Percentiles rank a stretch among this genome's conserved stretches.
These are phyloP conservation scores for Priceomyces castillae DNA, from an alignment of 805 yeast species.

Conservation along the genomic window DNA sequence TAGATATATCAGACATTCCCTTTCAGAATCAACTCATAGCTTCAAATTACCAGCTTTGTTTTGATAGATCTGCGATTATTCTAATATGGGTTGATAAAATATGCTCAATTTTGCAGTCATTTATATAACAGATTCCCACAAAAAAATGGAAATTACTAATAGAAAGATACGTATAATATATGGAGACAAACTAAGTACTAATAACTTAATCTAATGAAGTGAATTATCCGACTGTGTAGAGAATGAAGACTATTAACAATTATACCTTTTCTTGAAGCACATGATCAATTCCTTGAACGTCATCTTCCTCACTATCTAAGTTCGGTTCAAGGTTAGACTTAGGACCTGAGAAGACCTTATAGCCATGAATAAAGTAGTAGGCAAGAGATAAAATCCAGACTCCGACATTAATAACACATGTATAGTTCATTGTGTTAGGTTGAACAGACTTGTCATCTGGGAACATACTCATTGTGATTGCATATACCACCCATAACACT, in stretches of 20 bases:
- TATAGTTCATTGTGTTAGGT: slow-evolving; percentile 61
- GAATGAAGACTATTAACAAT: neutral
- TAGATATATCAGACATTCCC: neutral
- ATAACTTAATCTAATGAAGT: no score
- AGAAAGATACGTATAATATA: no score
- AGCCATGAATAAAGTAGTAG: slow-evolving; percentile 53
- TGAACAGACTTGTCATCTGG: slow-evolving; percentile 47
- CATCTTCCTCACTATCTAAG: neutral
- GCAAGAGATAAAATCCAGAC: slow-evolving; percentile 53
- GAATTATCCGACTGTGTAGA: no score
- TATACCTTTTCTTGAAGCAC: slow-evolving; percentile 4
- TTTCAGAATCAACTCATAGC: neutral
- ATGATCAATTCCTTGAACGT: neutral
- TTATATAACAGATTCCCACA: no score
- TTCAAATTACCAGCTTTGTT: neutral
- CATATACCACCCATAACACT: slow-evolving; percentile 47
- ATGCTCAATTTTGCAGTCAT: neutral
- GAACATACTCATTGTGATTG: slow-evolving; percentile 58
- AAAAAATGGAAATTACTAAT: no score
- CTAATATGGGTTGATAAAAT: neutral
- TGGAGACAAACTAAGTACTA: no score
- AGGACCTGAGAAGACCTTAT: slow-evolving; percentile 59
- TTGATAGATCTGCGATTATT: neutral
- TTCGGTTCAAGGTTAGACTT: slow-evolving; percentile 21
- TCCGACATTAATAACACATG: slow-evolving; percentile 61